Conservation (phyloP, 805 yeast genomes). For the Candida ovalis region DNA sequence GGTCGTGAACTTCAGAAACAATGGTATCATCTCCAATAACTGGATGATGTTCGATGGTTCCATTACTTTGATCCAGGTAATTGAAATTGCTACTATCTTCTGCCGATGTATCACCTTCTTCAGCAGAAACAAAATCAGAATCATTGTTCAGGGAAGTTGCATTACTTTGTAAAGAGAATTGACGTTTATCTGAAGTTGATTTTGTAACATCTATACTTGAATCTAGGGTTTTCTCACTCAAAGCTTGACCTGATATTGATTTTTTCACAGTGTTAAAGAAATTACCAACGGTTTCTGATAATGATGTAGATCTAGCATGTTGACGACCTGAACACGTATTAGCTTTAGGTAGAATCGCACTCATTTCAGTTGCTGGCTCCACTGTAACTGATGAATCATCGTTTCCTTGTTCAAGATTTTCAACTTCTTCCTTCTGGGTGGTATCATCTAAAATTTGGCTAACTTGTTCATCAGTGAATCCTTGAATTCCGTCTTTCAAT, state of each 20-base stretch:
- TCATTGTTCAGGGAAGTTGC: conserved; percentile 27
- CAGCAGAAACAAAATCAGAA: conserved; percentile 32
- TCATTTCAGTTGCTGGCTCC: not conserved
- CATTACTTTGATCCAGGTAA: conserved; percentile 7
- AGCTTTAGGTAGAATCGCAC: not conserved
- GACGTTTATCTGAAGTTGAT: conserved; percentile 10
- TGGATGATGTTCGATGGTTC: conserved; percentile 9
- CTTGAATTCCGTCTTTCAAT: conserved; percentile 21
- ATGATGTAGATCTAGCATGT: conserved; percentile 12
- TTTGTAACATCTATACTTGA: not conserved
- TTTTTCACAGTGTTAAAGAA: conserved; percentile 15
- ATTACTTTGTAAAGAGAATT: conserved; percentile 23
- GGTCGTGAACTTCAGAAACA: conserved; percentile 3
- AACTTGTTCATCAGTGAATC: conserved; percentile 19
- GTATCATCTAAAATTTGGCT: conserved; percentile 2
- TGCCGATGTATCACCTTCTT: conserved; percentile 21
- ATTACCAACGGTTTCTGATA: conserved; percentile 18
- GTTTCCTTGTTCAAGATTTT: not conserved
- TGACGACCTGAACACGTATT: not conserved
- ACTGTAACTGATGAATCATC: not conserved
- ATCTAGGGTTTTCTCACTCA: not conserved
- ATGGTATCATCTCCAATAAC: conserved; percentile 12
- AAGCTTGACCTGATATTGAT: conserved; percentile 11
- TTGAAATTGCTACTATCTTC: conserved; percentile 3
- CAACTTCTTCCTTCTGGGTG: not conserved